Base-by-base conservation (phyloP, 345 rosid genomes). In the Rhodomyrtus tomentosa region DNA sequence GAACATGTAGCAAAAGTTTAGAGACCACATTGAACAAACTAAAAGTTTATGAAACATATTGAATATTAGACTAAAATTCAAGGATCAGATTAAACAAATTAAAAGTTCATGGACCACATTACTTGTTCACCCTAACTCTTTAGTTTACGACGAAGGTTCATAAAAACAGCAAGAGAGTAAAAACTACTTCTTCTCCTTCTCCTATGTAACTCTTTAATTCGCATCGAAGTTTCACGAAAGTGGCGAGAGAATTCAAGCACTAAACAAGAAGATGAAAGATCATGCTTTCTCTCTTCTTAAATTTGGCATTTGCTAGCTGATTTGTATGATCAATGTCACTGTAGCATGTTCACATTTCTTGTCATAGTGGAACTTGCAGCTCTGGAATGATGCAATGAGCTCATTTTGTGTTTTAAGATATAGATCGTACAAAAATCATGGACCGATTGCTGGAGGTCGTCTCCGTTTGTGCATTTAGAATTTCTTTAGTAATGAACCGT, bases 301-400 rank as follows among this genome's bases (percentile, higher is more conserved):
- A 16, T 68, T 68, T 0, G 45, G 12, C 24, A 16, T 68, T 32
- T 0, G 2, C 0, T 20, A 1, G 6, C 6, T 2, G 1, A 68
- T 68, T 12, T 8, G 8, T 36, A 68, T 68, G 6, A 29, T 68
- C 9, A 2, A 16, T 62, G 42, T 16, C 5, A 0, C 3, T 16
- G 11, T 15, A 32, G 11, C 22, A 10, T 9, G 18, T 62, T 62
- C 16, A 16, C 74, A 62, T 68, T 68, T 32, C 45, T 32, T 16
- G 24, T 8, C 42, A 62, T 7, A 4, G 3, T 8, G 11, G 9
- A 3, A 62, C 76, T 4, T 62, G 22, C 32, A 6, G 1, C 20
- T 1, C 1, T 62, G 10, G 38, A 59, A 6, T 27, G 38, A 4
- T 6, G 0, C 38, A 27, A 59, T 6, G 4, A 58, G 16, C 22